Base-by-base conservation (phyloP, 305 asterid genomes). In the Rubia peregrina region DNA sequence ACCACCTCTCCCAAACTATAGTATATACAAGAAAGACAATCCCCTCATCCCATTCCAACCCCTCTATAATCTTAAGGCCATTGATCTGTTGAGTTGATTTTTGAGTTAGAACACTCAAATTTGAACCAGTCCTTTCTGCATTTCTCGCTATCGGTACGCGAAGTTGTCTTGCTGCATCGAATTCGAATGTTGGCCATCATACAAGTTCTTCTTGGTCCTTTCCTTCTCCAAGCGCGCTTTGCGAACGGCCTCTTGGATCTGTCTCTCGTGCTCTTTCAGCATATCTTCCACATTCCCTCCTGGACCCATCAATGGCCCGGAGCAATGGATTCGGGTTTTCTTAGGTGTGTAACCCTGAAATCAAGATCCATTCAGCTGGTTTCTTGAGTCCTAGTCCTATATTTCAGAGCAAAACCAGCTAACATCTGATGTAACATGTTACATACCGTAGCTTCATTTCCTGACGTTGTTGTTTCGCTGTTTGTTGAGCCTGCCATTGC, bases 211-310 rank as follows among this genome's bases (percentile, higher is more conserved):
- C 70, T 77, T 79, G 38, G 89, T 69, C 71, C 84, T 72, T 40
- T 72, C 82, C 76, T 84, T 90, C 63, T 79, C 89, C 38, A 75
- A 71, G 12, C 92, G 88, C 16, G 96, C 90, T 85, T 89, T 94
- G 51, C 97, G 91, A 65, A 89, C 96, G 0, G 96, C 95, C 70
- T 84, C 96, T 81, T 88, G 98, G 69, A 94, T 91, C 72, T 89
- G 97, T 56, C 87, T 82, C 78, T 91, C 96, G 4, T 94, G 97
- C 78, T 91, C 98, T 78, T 84, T 94, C 42, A 94, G 86, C 97
- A 91, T 85, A 74, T 88, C 96, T n/a, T 91, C 98, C 90, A 94
- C 85, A 83, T 90, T 94, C 51, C 96, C 95, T 11, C 98, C 97
- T 1, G 95, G 95, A 74, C 96, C 95, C 90, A 87, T 67, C 63